Evolutionary conservation across 1,284 basidiomycete species (phyloP), one percentile per base, ranked within the genome.

Genomic region (Ganoderma resinaceum): DNA sequence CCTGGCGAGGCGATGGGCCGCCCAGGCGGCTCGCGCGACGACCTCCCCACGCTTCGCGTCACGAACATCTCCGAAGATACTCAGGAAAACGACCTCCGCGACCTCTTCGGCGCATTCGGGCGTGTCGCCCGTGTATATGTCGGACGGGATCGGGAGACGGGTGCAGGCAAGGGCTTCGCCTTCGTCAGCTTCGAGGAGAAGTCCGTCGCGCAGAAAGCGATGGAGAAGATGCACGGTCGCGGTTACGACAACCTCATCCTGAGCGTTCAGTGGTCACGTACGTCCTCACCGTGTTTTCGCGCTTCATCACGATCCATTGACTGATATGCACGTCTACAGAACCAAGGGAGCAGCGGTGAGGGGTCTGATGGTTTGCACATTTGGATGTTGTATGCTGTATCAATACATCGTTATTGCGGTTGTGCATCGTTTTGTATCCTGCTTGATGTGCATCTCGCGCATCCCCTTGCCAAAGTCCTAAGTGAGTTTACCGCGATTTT

Each of bases 51-150:
- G 0, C 88, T 99, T 31, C 95, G 98, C 62, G 95, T 99, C 74
- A 99, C 98, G 53, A 99, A 99, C 78, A 92, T 99, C 70, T 96
- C 95, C 38, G 94, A 96, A 80, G 98, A 99, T 77, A 96, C 96
- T 1, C 91, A 95, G 76, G 98, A 99, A 80, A 93, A 92, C 79
- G 98, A 99, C 81, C 85, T 99, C 62, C 91, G 97, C 69, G 95
- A 96, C 35, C 86, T 99, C 29, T 99, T 99, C 80, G 88, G 91
- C 63, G 78, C 83, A 29, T 95, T 97, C 76, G 95, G 96, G 1
- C 88, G 94, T 23, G 92, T 97, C 53, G 91, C 90, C 53, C 85
- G 96, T 63, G 96, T 99, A 63, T 99, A 96, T 81, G 94, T 99
- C 64, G 98, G 98, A 52, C 89, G 95, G 66, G 97, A 99, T 80